Conservation (phyloP, 306 rosid species). For the Chamaecrista fasciculata region DNA sequence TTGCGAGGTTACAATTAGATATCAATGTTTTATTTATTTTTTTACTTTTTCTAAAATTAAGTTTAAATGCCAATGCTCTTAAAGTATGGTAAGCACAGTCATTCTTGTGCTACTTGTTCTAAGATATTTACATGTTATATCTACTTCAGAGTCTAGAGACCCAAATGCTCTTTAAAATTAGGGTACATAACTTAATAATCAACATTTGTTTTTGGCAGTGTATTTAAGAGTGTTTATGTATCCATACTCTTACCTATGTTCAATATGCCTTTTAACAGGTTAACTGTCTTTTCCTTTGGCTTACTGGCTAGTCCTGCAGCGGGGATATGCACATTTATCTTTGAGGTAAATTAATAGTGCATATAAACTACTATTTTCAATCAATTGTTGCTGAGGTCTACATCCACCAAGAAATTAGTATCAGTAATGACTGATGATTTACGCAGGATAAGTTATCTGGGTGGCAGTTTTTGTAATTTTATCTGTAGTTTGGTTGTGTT, state of each 20-base stretch:
- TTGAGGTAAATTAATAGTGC: constrained; percentile 51
- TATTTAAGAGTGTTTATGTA: constrained; percentile 19
- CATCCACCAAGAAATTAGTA: neutral
- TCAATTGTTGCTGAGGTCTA: constrained; percentile 9
- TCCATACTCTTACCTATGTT: neutral
- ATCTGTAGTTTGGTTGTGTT: no score
- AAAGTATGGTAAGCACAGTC: neutral
- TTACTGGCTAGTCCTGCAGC: constrained; percentile 64
- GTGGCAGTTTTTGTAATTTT: no score
- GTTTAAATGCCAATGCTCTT: neutral
- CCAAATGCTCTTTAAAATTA: neutral
- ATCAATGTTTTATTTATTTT: neutral
- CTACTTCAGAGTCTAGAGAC: neutral
- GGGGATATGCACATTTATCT: constrained; percentile 53
- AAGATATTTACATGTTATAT: neutral
- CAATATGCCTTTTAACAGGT: constrained; percentile 44
- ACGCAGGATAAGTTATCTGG: neutral
- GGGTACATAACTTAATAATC: neutral
- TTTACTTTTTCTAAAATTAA: no score
- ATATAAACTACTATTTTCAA: constrained; percentile 1
- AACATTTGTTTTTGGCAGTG: neutral
- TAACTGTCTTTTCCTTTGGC: constrained; percentile 71
- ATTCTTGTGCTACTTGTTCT: neutral
- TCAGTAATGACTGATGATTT: neutral
- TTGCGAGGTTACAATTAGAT: neutral